phyloP scores from a whole-genome alignment of 148 eudicot genomes.

The Amaranthus hypochondriacus region DNA sequence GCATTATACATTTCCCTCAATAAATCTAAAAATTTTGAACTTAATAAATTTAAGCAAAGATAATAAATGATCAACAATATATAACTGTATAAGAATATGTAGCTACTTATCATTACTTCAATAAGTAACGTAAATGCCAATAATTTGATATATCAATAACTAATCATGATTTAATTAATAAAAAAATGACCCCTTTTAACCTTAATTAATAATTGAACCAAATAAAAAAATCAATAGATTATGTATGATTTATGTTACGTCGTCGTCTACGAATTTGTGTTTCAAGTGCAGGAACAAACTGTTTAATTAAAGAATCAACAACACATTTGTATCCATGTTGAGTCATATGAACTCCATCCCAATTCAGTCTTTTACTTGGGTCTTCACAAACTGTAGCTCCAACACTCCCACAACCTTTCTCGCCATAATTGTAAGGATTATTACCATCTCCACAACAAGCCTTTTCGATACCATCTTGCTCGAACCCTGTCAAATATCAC shows the following conservation, averaged over 20 bases:
- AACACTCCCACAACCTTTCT: slow-evolving; percentile 18
- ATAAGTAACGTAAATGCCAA: too few relatives aligned
- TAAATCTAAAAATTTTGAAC: too few relatives aligned
- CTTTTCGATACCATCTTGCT: slow-evolving; percentile 19
- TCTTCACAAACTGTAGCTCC: slow-evolving; percentile 24
- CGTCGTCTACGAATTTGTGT: neutral
- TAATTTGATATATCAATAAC: too few relatives aligned
- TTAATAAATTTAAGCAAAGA: too few relatives aligned
- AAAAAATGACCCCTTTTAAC: neutral
- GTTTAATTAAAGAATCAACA: slow-evolving; percentile 16
- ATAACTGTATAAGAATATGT: too few relatives aligned
- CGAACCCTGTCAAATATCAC: slow-evolving; percentile 7
- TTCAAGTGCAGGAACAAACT: slow-evolving; percentile 7
- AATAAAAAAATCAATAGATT: neutral
- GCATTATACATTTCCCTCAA: too few relatives aligned
- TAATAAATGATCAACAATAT: too few relatives aligned
- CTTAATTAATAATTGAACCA: neutral
- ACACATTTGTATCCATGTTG: slow-evolving; percentile 28
- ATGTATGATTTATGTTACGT: neutral
- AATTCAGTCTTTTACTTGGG: slow-evolving; percentile 29
- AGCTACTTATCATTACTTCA: too few relatives aligned
- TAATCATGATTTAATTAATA: slow-evolving; percentile 2
- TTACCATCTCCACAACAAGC: slow-evolving; percentile 41
- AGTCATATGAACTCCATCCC: slow-evolving; percentile 57
- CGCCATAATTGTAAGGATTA: slow-evolving; percentile 23